A percentile compares a stretch with the other conserved stretches of the same genome.
Conservation (phyloP, 306 rosid genomes). For the Rosa chinensis region DNA sequence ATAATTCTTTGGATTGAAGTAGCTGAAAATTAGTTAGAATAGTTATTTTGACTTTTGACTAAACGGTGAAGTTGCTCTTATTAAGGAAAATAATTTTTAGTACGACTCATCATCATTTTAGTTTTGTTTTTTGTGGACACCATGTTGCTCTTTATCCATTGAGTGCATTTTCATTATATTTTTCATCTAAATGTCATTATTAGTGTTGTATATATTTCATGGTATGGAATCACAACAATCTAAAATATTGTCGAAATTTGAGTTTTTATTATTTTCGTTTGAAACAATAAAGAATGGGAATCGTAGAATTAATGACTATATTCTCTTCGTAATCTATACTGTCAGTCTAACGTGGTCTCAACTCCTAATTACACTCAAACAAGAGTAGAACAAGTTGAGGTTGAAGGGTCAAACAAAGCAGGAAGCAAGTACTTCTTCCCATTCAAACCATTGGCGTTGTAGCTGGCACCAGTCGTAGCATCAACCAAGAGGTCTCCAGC, state of each 20-base stretch:
- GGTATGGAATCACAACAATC: not conserved
- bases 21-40: no score
- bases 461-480: slow-evolving; percentile 47
- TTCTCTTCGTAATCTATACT: not conserved
- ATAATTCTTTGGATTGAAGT: no score
- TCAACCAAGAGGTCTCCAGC: slow-evolving; percentile 51
- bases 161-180: not conserved
- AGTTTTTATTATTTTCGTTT: not conserved
- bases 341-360: not conserved
- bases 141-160: not conserved
- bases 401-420: slow-evolving; percentile 52
- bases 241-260: not conserved
- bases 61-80: no score
- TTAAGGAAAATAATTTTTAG: no score
- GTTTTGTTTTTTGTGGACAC: no score
- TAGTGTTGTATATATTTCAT: no score
- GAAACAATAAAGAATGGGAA: not conserved
- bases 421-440: slow-evolving; percentile 61
- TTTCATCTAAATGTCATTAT: not conserved
- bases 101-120: no score
- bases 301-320: not conserved
- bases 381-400: slow-evolving; percentile 52
- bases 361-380: slow-evolving; percentile 16
- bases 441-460: slow-evolving; percentile 48
- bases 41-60: no score